These are phyloP conservation scores for Laburnicola sp. DNA, from an alignment of 2,329 filamentous ascomycete genomes.

Conservation along the genomic window DNA sequence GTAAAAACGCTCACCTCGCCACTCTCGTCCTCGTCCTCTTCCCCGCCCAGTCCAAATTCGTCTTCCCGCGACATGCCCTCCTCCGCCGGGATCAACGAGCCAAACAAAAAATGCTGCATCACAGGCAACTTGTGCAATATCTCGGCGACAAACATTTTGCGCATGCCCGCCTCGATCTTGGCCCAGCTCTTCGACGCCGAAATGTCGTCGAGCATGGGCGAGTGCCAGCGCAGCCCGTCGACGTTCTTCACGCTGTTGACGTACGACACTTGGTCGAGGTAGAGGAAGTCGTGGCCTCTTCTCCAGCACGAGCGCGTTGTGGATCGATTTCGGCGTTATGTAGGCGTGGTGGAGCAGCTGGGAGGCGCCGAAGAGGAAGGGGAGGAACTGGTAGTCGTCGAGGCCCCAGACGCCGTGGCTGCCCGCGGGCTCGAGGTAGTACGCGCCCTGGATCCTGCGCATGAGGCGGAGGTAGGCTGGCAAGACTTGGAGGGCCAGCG, in stretches of 20 bases:
- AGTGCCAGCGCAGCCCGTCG: constrained; percentile 92
- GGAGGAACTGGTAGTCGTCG: constrained; percentile 58
- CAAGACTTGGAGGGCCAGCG: constrained; percentile 78
- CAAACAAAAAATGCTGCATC: constrained; percentile 98
- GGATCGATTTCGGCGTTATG: constrained; percentile 64
- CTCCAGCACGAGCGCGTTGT: constrained; percentile 87
- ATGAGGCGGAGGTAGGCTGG: constrained; percentile 81
- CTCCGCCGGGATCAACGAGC: constrained; percentile 76
- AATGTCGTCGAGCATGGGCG: constrained; percentile 97
- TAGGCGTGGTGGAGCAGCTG: constrained; percentile 68
- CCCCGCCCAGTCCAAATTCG: constrained; percentile 52
- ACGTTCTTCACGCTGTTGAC: constrained; percentile 97
- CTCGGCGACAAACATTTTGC: constrained; percentile 93
- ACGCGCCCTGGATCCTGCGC: constrained; percentile 84
- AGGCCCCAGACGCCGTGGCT: constrained; percentile 58
- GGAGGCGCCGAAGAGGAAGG: constrained; percentile 55
- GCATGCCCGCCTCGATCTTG: constrained; percentile 94
- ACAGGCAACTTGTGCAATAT: constrained; percentile 92
- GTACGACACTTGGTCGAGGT: constrained; percentile 89
- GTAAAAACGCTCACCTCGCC: constrained; percentile 60
- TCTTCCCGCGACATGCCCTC: constrained; percentile 75
- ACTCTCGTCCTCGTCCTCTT: constrained; percentile 49
- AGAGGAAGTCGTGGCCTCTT: constrained; percentile 81
- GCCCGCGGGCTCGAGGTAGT: constrained; percentile 84
- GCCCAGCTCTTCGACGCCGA: constrained; percentile 84